Base-by-base conservation (phyloP, 2,329 filamentous ascomycete species). In the Claviceps monticola region DNA sequence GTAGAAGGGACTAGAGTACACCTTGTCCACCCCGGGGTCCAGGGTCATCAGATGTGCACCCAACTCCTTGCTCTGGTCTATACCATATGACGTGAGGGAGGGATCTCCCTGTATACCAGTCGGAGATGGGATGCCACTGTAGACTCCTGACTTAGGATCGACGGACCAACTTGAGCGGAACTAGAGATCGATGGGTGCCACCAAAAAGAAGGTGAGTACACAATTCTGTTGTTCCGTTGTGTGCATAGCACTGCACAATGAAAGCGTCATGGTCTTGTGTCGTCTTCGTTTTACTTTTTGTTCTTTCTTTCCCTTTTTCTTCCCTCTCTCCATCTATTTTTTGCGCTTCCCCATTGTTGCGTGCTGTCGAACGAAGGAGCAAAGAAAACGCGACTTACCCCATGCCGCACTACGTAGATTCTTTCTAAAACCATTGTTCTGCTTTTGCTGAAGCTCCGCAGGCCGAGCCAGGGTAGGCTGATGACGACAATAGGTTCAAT, bases 161-260 rank as follows among this genome's bases (percentile, higher is more conserved):
- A 97, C 87, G 44, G 80, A 80, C 88, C 90, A 97, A 65, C 86
- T 89, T 57, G 86, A 84, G 56, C 93, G 88, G 68, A 95, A 95
- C 90, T 94, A 66, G 45, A 43, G 29, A 34, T 16, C 39, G 37
- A 21, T 11, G 16, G 23, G 23, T 16, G 36, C 29, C 29, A 34
- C 29, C 29, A 34, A 34, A 11, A 34, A 34, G 29, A 34, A 34
- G 29, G 29, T 21, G 6, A 26, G 46, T 48, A 36, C 39, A 48
- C 39, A 48, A 36, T 21, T 37, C 13, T 41, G 13, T 39, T 41
- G n/a, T 47, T 47, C 6, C 19, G 11, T 47, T 21, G 4, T 17
- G 11, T 36, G 13, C 11, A 38, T n/a, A n/a, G 7, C 46, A 38
- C 17, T 48, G 37, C 37, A 48, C 21, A 46, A 19, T 44, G 52